Percentiles rank a stretch among this genome's conserved stretches.
Conservation (phyloP, 306 rosid species). For the Prunus davidiana region DNA sequence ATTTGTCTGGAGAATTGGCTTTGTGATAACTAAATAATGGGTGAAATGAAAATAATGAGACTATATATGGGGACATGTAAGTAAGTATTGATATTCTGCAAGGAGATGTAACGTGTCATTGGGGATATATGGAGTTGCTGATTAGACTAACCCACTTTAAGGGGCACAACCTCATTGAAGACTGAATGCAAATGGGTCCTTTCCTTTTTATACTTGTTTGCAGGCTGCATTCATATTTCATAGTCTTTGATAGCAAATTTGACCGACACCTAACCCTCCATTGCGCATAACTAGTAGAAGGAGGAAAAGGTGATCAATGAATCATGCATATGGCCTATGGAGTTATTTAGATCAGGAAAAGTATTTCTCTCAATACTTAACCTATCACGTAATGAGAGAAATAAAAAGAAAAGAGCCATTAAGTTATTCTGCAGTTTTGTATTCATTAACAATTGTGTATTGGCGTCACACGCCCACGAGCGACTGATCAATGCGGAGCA, state of each 20-base stretch:
- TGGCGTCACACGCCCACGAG: no score
- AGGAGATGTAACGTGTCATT: not conserved
- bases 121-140: conserved; percentile 4
- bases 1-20: no score
- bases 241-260: not conserved
- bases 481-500: no score
- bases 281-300: not conserved
- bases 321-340: not conserved
- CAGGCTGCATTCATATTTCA: not conserved
- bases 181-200: conserved; percentile 10
- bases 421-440: no score
- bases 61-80: not conserved
- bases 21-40: no score
- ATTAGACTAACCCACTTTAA: conserved; percentile 30
- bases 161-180: conserved; percentile 9
- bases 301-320: not conserved
- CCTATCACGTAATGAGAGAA: no score
- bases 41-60: no score
- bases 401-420: rapidly evolving
- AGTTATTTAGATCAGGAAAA: not conserved
- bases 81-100: not conserved
- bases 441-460: no score
- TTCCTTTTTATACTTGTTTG: not conserved
- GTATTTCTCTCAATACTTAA: no score
- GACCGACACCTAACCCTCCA: not conserved